Percentiles rank a stretch among this genome's conserved stretches.
Evolutionary conservation across 2,329 filamentous ascomycete genomes (phyloP).

Genomic region (Epicoccum nigrum): DNA sequence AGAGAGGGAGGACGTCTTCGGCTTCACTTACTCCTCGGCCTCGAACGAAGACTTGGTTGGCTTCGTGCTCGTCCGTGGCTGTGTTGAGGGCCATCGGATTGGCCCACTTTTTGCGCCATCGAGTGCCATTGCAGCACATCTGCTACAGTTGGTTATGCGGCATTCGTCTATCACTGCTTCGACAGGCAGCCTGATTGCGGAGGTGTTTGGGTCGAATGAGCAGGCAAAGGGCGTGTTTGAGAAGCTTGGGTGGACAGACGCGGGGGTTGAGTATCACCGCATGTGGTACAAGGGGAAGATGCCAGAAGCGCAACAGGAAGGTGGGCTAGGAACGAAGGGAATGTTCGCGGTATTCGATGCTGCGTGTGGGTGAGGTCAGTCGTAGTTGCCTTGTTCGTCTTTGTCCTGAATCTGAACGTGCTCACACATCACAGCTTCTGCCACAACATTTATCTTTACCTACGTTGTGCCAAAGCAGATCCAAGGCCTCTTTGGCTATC

Average conservation of each 20-base stretch:
- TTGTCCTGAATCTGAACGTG: too few relatives aligned
- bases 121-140: conserved; percentile 26
- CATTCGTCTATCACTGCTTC: conserved; percentile 14
- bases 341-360: conserved; percentile 1
- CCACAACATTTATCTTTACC: too few relatives aligned
- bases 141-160: conserved; percentile 37
- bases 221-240: conserved; percentile 40
- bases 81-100: conserved; percentile 40
- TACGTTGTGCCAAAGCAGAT: too few relatives aligned
- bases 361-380: neutral
- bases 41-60: conserved; percentile 26
- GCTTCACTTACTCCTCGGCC: conserved; percentile 27
- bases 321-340: neutral
- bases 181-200: conserved; percentile 36
- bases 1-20: conserved; percentile 34
- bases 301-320: neutral
- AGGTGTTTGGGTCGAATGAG: conserved; percentile 34
- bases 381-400: too few relatives aligned
- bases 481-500: too few relatives aligned
- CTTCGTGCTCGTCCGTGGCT: conserved; percentile 42
- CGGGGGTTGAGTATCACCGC: conserved; percentile 42
- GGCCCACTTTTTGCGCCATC: conserved; percentile 47
- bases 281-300: conserved; percentile 40
- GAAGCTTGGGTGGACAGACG: conserved; percentile 38
- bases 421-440: too few relatives aligned